Base-by-base conservation (phyloP, 2,329 filamentous ascomycete genomes). In the Tolypocladium ophioglossoides region DNA sequence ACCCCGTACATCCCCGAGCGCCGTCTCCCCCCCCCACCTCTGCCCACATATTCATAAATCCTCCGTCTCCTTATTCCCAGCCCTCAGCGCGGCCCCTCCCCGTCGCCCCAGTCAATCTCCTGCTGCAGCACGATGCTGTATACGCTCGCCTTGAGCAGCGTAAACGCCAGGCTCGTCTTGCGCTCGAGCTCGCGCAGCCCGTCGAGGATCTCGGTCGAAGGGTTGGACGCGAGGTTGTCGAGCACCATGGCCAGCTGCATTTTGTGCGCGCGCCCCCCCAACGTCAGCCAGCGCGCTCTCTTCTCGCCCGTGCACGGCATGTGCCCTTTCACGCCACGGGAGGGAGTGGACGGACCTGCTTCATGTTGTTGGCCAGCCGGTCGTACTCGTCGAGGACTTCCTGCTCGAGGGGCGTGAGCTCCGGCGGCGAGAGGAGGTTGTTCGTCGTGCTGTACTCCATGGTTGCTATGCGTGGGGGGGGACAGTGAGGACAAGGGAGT, bases 61-160 rank as follows among this genome's bases (percentile, higher is more conserved):
- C n/a, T 9, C 4, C 2, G 14, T 18, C 22, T 2, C 24, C 41
- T 6, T 44, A 1, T 18, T n/a, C n/a, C n/a, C n/a, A n/a, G n/a
- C n/a, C n/a, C 56, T 52, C 64, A 55, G 69, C 67, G 59, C 66
- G 66, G 34, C 67, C 66, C 16, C 27, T 65, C 75, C 66, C 74
- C 72, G 61, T 78, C 77, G 50, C 82, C 87, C 71, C 85, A 88
- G 58, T 86, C 85, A 64, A 95, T 90, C 79, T 97, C 89, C 79
- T 97, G 92, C 79, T 99, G 92, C 75, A 99, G 71, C 57, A 99
- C 91, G 74, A 99, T 99, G 68, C 89, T 95, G 74, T 99, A 99
- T 59, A 99, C 94, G 70, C 92, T 97, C 20, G 94, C 92, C 76
- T 99, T 99, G 67, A 99, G 79, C 67, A 97, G 73, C 58, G 94